A percentile compares a stretch with the other conserved stretches of the same genome.
Evolutionary conservation across 495 filamentous ascomycete genomes (phyloP).

Genomic region (Stereocaulon alpinum): DNA sequence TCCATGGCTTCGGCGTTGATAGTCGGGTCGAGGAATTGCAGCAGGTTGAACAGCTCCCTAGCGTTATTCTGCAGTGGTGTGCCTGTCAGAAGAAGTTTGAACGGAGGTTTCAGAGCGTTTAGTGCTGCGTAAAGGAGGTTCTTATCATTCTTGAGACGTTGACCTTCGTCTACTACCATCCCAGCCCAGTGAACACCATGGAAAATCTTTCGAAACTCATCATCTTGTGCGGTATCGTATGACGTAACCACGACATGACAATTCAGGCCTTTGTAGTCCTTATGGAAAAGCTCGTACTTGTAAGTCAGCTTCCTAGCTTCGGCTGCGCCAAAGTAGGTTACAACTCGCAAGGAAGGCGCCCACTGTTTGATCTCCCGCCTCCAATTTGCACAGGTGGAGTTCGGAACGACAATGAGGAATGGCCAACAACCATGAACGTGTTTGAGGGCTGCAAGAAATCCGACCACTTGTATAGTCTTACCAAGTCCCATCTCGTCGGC

Average conservation of each 20-base stretch:
- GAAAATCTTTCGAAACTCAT: conserved; percentile 53
- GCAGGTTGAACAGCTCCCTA: conserved; percentile 83
- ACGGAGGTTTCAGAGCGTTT: conserved; percentile 58
- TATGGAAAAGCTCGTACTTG: conserved; percentile 75
- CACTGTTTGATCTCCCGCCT: conserved; percentile 91
- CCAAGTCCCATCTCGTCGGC: conserved; percentile 99
- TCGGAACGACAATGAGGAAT: conserved; percentile 87
- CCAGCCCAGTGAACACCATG: conserved; percentile 68
- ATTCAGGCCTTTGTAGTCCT: conserved; percentile 48
- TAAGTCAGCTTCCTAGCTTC: conserved; percentile 58
- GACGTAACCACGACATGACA: conserved; percentile 93
- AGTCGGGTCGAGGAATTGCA: conserved; percentile 76
- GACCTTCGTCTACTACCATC: conserved; percentile 90
- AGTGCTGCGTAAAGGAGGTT: conserved; percentile 70
- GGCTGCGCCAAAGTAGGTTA: conserved; percentile 76
- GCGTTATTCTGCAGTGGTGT: conserved; percentile 95
- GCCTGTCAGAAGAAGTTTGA: conserved; percentile 74
- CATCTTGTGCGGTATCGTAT: conserved; percentile 73
- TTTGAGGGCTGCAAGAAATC: conserved; percentile 66
- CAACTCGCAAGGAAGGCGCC: conserved; percentile 75
- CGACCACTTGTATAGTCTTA: conserved; percentile 93
- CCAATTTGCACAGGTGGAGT: conserved; percentile 94
- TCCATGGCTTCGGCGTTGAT: conserved; percentile 65
- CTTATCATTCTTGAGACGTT: conserved; percentile 89
- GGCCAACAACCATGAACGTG: conserved; percentile 78